A percentile compares a stretch with the other conserved stretches of the same genome.
Evolutionary conservation across 441 rosid species (phyloP).

Genomic region (Arabidopsis hybrid): DNA sequence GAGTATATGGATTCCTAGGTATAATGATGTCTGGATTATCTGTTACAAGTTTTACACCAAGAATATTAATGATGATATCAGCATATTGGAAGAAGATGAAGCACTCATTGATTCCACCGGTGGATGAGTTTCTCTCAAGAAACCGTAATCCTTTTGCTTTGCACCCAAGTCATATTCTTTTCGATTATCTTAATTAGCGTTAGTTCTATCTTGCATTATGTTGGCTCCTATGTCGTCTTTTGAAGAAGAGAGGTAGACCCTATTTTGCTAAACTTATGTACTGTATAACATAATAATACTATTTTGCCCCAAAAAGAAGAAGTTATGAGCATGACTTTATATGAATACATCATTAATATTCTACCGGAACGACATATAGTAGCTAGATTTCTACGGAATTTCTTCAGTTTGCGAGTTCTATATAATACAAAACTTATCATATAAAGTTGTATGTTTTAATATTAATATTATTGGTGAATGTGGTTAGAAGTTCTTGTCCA

Average conservation of each 20-base stretch:
- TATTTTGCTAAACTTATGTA: no score
- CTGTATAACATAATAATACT: no score
- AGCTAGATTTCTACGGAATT: background rate
- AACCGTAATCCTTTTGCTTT: conserved; percentile 48
- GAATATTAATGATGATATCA: conserved; percentile 37
- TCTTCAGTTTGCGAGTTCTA: no score
- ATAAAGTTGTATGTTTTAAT: no score
- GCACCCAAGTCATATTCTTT: conserved; percentile 37
- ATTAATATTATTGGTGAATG: no score
- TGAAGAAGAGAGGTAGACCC: background rate
- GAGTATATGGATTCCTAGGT: conserved; percentile 5
- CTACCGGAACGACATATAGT: background rate
- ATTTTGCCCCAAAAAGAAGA: no score
- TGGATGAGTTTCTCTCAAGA: conserved; percentile 46
- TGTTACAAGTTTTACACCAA: conserved; percentile 34
- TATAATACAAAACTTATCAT: no score
- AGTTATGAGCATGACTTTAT: no score
- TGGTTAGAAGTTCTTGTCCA: no score
- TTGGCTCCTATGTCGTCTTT: conserved; percentile 13
- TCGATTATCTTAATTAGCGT: conserved; percentile 1
- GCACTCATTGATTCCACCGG: conserved; percentile 47
- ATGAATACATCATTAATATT: no score
- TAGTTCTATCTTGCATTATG: conserved; percentile 21
- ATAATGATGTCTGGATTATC: conserved; percentile 27
- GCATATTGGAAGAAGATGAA: conserved; percentile 34